Evolutionary conservation across 2,329 filamentous ascomycete species (phyloP).

Genomic region (Alternaria angustiovoidea): DNA sequence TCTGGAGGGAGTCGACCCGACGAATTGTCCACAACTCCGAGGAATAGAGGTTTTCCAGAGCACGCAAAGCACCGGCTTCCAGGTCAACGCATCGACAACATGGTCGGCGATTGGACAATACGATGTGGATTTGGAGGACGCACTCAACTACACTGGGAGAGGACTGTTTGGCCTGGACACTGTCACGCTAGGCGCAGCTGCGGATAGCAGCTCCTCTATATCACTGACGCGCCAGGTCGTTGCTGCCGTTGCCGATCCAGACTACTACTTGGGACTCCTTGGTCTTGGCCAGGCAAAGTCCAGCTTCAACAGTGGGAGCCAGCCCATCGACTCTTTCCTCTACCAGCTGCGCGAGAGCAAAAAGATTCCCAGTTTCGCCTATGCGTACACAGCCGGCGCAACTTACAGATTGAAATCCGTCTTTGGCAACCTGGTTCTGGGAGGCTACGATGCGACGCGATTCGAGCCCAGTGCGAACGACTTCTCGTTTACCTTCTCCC

Average conservation of each 20-base stretch:
- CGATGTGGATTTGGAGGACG: conserved; percentile 39
- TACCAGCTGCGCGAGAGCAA: conserved; percentile 37
- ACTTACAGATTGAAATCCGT: conserved; percentile 45
- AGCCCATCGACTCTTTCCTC: conserved; percentile 38
- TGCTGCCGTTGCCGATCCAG: conserved; percentile 37
- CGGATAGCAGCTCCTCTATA: conserved; percentile 23
- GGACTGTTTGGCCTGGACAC: conserved; percentile 47
- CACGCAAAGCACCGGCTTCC: conserved; percentile 43
- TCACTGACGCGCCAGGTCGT: conserved; percentile 42
- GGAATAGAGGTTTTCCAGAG: conserved; percentile 43
- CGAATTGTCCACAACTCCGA: conserved; percentile 40
- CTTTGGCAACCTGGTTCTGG: conserved; percentile 49
- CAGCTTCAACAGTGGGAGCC: conserved; percentile 40
- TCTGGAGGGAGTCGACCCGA: conserved; percentile 34
- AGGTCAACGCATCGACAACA: conserved; percentile 36
- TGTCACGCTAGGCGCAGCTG: conserved; percentile 36
- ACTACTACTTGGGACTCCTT: conserved; percentile 44
- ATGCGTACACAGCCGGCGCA: conserved; percentile 48
- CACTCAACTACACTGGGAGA: conserved; percentile 35
- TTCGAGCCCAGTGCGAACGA: conserved; percentile 40
- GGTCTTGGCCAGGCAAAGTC: conserved; percentile 40
- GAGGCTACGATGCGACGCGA: conserved; percentile 54
- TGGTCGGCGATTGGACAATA: conserved; percentile 48
- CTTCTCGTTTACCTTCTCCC: conserved; percentile 45
- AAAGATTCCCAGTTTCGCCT: conserved; percentile 47